A percentile compares a stretch with the other conserved stretches of the same genome.
These are phyloP conservation scores for Backusella australiensis DNA, from an alignment of 192 early-diverging fungal genomes.

Conservation along the genomic window DNA sequence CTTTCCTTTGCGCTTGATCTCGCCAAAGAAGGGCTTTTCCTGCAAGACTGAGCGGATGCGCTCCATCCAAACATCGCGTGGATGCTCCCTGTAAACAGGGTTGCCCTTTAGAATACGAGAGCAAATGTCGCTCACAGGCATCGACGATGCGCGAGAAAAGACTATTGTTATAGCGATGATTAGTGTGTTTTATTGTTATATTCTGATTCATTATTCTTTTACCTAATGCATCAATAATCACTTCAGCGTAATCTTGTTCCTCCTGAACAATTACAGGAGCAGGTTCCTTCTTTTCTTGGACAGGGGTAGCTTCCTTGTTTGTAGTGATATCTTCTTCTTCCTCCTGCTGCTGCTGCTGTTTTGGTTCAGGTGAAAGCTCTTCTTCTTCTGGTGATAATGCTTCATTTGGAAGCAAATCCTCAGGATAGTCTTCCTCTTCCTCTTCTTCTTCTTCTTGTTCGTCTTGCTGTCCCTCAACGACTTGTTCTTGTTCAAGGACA, in stretches of 20 bases:
- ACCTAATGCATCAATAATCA: conserved; percentile 53
- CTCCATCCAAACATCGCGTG: conserved; percentile 34
- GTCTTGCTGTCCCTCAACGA: conserved; percentile 5
- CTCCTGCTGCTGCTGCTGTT: not conserved
- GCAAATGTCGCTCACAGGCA: conserved; percentile 51
- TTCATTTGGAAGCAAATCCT: not conserved
- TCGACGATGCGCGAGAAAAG: conserved; percentile 52
- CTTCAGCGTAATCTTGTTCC: conserved; percentile 39
- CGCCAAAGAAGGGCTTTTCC: conserved; percentile 45
- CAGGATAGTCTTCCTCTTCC: not conserved
- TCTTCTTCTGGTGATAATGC: not conserved
- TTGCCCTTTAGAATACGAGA: conserved; percentile 47
- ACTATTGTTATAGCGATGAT: conserved; percentile 11
- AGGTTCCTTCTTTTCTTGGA: conserved; percentile 11
- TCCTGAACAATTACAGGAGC: not conserved
- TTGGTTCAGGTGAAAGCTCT: not conserved
- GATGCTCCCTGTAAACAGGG: conserved; percentile 31
- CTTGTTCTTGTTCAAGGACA: not conserved
- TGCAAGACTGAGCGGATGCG: conserved; percentile 40
- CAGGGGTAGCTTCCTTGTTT: not conserved
- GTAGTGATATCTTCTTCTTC: not conserved
- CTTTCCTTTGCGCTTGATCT: conserved; percentile 53
- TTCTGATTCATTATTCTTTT: not conserved
- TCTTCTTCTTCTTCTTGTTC: conserved; percentile 8
- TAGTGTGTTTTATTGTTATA: not conserved